Evolutionary conservation across 495 filamentous ascomycete genomes (phyloP).

Genomic region (Xylona heveae): DNA sequence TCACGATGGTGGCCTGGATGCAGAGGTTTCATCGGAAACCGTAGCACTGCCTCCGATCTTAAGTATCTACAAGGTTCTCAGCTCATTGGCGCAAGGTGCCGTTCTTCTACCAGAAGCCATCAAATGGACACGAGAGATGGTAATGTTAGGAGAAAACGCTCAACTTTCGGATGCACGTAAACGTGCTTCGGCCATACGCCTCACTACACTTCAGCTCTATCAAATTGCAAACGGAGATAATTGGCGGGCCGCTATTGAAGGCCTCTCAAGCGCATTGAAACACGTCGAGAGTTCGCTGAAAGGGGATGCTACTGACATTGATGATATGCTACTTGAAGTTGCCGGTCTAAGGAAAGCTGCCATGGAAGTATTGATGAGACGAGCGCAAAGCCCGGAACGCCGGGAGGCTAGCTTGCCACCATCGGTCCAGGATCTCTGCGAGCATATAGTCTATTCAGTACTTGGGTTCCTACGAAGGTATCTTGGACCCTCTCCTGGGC

Average conservation of each 20-base stretch:
- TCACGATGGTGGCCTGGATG: too few relatives aligned
- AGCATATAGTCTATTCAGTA: constrained; percentile 26
- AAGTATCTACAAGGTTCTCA: constrained; percentile 13
- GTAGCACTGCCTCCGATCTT: constrained; percentile 3
- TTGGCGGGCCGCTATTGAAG: not conserved
- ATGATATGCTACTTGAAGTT: constrained; percentile 45
- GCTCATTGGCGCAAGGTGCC: constrained; percentile 21
- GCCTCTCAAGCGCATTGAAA: constrained; percentile 25
- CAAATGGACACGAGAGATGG: constrained; percentile 22
- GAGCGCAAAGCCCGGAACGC: not conserved
- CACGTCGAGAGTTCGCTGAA: constrained; percentile 33
- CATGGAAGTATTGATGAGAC: constrained; percentile 15
- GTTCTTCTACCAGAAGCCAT: constrained; percentile 23
- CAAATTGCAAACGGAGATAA: not conserved
- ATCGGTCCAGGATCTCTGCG: constrained; percentile 9
- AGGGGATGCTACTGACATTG: constrained; percentile 41
- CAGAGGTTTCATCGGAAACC: too few relatives aligned
- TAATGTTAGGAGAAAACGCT: constrained; percentile 9
- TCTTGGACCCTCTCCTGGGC: constrained; percentile 28
- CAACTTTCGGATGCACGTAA: constrained; percentile 1
- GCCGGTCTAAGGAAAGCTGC: constrained; percentile 38
- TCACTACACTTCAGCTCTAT: too few relatives aligned
- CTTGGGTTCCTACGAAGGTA: constrained; percentile 30
- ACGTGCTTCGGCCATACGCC: too few relatives aligned
- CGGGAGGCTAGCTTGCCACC: not conserved